Conservation (phyloP, 2,329 filamentous ascomycete species). For the Trichoderma aggressivum region DNA sequence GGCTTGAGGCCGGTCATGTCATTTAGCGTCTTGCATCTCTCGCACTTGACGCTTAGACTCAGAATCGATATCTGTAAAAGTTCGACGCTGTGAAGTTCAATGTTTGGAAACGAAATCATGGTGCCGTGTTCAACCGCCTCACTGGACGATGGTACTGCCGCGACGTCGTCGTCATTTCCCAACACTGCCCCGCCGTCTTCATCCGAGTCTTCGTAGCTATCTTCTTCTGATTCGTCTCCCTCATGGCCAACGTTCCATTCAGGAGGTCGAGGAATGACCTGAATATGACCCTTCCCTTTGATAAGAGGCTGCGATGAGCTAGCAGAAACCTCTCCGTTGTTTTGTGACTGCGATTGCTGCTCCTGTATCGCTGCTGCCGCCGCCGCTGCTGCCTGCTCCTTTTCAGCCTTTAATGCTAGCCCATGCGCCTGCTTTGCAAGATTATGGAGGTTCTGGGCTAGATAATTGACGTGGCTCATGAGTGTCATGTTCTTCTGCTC, state of each 20-base stretch:
- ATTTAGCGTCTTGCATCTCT: constrained; percentile 69
- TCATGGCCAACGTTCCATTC: constrained; percentile 61
- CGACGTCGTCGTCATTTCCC: constrained; percentile 25
- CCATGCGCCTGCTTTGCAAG: constrained; percentile 55
- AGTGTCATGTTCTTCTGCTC: constrained; percentile 60
- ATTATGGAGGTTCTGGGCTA: constrained; percentile 66
- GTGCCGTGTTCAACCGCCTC: constrained; percentile 61
- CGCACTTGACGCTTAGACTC: constrained; percentile 71
- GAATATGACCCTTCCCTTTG: constrained; percentile 61
- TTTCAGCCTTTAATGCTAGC: constrained; percentile 21
- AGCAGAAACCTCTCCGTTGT: constrained; percentile 11
- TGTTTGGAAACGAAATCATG: constrained; percentile 72
- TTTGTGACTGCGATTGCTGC: constrained; percentile 1
- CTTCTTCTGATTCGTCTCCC: constrained; percentile 41
- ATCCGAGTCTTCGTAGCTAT: constrained; percentile 45
- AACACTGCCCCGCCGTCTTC: constrained; percentile 42
- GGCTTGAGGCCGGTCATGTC: constrained; percentile 67
- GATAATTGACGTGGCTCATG: constrained; percentile 71
- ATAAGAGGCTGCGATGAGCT: constrained; percentile 22
- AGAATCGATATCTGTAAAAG: constrained; percentile 66
- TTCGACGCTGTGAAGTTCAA: constrained; percentile 76
- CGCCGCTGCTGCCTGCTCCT: constrained; percentile 19
- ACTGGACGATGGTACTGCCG: constrained; percentile 4
- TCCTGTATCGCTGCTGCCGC: neutral
- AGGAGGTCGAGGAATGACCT: constrained; percentile 70